Evolutionary conservation across 2,329 filamentous ascomycete species (phyloP).

Genomic region (Fusarium veterinarium): DNA sequence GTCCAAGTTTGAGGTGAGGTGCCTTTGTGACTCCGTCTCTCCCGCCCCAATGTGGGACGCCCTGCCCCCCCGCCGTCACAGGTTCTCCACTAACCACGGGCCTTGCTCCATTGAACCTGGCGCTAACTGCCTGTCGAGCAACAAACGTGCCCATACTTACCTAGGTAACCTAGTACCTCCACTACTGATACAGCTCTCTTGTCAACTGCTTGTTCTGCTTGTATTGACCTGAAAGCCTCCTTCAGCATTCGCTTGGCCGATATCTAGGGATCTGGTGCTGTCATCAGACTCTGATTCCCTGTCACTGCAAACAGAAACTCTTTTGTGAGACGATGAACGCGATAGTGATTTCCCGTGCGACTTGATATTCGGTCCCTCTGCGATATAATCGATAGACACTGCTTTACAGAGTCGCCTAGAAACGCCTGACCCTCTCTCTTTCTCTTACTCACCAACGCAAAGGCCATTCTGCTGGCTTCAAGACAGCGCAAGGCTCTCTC

Average conservation of each 20-base stretch:
- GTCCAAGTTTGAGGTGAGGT: slow-evolving; percentile 4
- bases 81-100: slow-evolving; percentile 12
- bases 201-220: background rate
- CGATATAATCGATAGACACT: slow-evolving; percentile 29
- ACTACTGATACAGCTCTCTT: slow-evolving; percentile 9
- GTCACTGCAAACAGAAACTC: slow-evolving; percentile 7
- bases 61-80: slow-evolving; percentile 21
- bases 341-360: slow-evolving; percentile 24
- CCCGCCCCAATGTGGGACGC: slow-evolving; percentile 31
- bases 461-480: slow-evolving; percentile 5
- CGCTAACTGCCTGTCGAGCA: slow-evolving; percentile 16
- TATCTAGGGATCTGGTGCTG: background rate
- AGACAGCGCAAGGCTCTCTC: slow-evolving; percentile 8
- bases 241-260: background rate
- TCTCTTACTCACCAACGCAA: background rate
- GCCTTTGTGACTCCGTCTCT: slow-evolving; percentile 18
- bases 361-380: slow-evolving; percentile 25
- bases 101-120: slow-evolving; percentile 32
- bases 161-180: background rate
- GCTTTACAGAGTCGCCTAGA: slow-evolving; percentile 6
- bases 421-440: slow-evolving; percentile 4
- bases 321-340: slow-evolving; percentile 24
- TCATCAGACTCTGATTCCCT: background rate
- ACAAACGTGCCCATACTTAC: slow-evolving; percentile 20
- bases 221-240: slow-evolving; percentile 1